A percentile compares a stretch with the other conserved stretches of the same genome.
These are phyloP conservation scores for Raddia guianensis DNA, from an alignment of 176 grass and related monocot species.

Conservation along the genomic window DNA sequence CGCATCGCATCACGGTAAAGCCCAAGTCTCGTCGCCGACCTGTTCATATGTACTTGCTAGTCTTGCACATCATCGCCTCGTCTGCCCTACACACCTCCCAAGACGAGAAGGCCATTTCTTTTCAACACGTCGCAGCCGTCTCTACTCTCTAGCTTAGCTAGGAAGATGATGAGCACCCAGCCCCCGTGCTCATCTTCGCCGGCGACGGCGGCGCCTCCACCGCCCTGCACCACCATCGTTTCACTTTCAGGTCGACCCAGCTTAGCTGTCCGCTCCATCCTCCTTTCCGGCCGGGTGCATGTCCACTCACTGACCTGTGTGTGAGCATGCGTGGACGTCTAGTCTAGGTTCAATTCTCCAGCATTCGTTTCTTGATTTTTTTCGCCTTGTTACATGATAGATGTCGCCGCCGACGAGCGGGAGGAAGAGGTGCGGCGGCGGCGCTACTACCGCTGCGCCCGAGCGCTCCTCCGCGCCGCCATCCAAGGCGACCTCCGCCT, in stretches of 20 bases:
- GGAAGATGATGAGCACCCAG: no score
- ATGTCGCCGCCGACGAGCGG: background rate
- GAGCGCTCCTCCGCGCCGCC: conserved; percentile 20
- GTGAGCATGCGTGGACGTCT: no score
- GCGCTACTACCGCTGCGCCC: background rate
- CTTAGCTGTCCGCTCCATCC: background rate
- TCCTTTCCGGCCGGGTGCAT: background rate
- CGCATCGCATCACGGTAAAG: background rate
- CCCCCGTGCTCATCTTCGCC: background rate
- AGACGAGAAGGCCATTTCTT: background rate
- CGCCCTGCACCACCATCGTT: background rate
- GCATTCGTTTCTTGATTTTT: background rate
- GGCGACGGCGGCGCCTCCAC: background rate
- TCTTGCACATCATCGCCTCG: background rate
- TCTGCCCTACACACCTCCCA: background rate
- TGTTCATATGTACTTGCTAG: background rate
- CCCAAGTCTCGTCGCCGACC: background rate
- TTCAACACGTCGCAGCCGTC: no score
- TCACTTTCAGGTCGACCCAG: background rate
- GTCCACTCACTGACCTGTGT: no score
- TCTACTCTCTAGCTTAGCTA: no score
- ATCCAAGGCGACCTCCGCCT: conserved; percentile 17
- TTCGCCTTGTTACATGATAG: background rate
- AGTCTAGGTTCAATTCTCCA: background rate
- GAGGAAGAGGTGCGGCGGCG: background rate